Evolutionary conservation across 345 rosid species (phyloP).

Genomic region (Lepidium africanum): DNA sequence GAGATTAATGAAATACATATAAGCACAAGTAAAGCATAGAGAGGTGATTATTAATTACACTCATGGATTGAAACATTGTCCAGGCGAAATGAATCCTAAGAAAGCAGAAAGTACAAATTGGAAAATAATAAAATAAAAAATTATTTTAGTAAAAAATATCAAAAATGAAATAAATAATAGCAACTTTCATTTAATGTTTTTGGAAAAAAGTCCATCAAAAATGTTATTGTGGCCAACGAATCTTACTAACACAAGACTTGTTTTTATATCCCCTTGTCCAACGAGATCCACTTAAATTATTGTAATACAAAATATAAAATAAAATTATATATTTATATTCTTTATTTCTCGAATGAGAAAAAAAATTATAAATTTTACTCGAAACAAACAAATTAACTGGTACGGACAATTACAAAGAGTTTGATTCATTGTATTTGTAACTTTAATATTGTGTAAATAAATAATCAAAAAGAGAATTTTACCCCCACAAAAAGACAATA

Average conservation of each 20-base stretch:
- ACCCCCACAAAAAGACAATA: constrained; percentile 5
- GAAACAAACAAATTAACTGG: background rate
- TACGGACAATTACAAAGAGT: constrained; percentile 8
- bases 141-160: background rate
- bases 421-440: constrained; percentile 6
- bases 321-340: background rate
- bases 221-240: constrained; percentile 31
- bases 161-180: background rate
- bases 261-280: constrained; percentile 9
- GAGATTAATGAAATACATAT: background rate
- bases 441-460: background rate
- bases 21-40: constrained; percentile 16
- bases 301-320: background rate
- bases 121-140: background rate
- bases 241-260: constrained; percentile 21
- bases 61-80: constrained; percentile 24
- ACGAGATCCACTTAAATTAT: constrained; percentile 26
- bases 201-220: constrained; percentile 23
- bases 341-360: background rate
- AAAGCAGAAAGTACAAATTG: constrained; percentile 15
- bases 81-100: constrained; percentile 27
- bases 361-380: background rate
- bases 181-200: background rate
- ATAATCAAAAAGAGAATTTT: background rate
- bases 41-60: background rate